Evolutionary conservation across 2,329 filamentous ascomycete species (phyloP), one percentile per base, ranked within the genome.

Genomic region (Cercospora sojina): DNA sequence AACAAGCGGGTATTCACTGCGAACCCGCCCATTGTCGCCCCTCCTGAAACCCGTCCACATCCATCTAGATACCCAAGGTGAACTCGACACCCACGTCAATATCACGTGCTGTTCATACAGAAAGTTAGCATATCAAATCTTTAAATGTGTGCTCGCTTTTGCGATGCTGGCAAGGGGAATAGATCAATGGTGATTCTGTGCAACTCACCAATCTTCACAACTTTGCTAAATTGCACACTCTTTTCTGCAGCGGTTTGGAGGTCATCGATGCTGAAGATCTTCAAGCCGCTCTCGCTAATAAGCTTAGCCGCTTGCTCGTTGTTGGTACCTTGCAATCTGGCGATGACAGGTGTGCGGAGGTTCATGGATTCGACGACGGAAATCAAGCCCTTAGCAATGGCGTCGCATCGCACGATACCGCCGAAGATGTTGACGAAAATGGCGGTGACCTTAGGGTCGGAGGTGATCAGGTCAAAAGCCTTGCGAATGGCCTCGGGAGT

Each of bases 401-500:
- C 93, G 80, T 99, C 95, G 80, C 95, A 99, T 77, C 95, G 89
- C 74, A 99, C 95, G 75, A 99, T 99, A 69, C 95, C 95, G 79
- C 95, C 95, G 79, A 99, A 99, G 82, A 99, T 99, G 88, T 99
- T 99, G 85, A 99, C 95, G 76, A 99, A 99, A 84, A 99, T 95
- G 77, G 95, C 95, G 60, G 93, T 94, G 73, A 99, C 95, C 87
- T 98, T 98, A 78, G 93, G 89, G 82, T 99, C 95, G 82, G 90
- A 95, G 75, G 95, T 99, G 85, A 99, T 99, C 77, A 99, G 91
- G 81, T 97, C 93, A 79, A 99, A 99, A 73, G 95, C 95, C 83
- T 95, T 91, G 85, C 93, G 92, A 83, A 99, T 99, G 76, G 95
- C 95, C 73, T 93, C 90, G 35, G 95, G 93, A 68, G 95, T 99